Percentiles rank a stretch among this genome's conserved stretches.
Evolutionary conservation across 331 rosid genomes (phyloP).

Genomic region (Malus hybrid): DNA sequence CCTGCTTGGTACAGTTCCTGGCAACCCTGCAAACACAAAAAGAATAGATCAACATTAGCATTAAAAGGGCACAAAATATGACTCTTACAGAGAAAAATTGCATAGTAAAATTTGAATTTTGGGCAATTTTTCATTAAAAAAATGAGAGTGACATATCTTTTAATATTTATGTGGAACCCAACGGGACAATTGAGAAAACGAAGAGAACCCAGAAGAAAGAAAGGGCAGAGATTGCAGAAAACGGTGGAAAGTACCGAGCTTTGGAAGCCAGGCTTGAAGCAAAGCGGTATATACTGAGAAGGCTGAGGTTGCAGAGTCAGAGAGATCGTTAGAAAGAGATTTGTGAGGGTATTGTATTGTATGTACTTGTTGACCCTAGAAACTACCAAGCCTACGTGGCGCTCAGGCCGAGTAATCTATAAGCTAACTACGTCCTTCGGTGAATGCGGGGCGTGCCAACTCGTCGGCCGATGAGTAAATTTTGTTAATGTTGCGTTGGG

Average conservation of each 20-base stretch:
- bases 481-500: too few relatives aligned
- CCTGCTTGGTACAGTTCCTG: slow-evolving; percentile 60
- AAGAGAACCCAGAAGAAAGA: neutral
- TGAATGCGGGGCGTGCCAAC: too few relatives aligned
- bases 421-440: too few relatives aligned
- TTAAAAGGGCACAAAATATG: neutral
- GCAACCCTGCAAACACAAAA: slow-evolving; percentile 47
- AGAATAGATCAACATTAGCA: neutral
- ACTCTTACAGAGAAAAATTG: neutral
- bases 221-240: neutral
- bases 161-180: slow-evolving; percentile 3
- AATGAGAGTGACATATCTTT: neutral
- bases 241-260: slow-evolving; percentile 45
- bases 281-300: slow-evolving; percentile 66
- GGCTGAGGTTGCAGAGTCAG: slow-evolving; percentile 7
- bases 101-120: neutral
- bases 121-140: neutral
- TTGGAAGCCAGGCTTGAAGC: slow-evolving; percentile 76
- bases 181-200: neutral
- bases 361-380: too few relatives aligned
- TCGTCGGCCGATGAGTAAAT: too few relatives aligned
- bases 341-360: neutral
- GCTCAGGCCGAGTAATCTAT: too few relatives aligned
- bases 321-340: neutral
- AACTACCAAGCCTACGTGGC: too few relatives aligned